Evolutionary conservation across 202 grass and related monocot species (phyloP).

Genomic region (Panicum virgatum): DNA sequence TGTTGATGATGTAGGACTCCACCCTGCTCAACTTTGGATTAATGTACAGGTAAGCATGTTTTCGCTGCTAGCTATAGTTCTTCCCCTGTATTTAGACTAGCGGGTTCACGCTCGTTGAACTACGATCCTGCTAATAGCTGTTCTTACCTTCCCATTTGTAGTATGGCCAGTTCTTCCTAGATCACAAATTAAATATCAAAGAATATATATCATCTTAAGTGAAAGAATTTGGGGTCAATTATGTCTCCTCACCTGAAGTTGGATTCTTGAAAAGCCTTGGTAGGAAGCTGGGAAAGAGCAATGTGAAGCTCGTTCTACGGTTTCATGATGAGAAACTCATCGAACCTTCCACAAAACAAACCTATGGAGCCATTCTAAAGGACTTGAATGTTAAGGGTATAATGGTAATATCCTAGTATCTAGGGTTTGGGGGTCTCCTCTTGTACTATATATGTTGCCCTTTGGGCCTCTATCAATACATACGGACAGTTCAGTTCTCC

Average conservation of each 20-base stretch:
- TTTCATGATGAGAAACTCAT: conserved; percentile 48
- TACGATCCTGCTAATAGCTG: not conserved
- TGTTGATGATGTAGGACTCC: conserved; percentile 67
- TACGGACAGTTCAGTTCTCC: too few relatives aligned
- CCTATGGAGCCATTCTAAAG: conserved; percentile 65
- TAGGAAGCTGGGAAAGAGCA: conserved; percentile 50
- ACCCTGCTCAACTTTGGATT: conserved; percentile 66
- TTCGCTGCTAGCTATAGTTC: not conserved
- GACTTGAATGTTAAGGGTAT: too few relatives aligned
- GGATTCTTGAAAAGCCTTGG: conserved; percentile 71
- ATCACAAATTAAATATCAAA: conserved; percentile 55
- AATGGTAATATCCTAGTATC: too few relatives aligned
- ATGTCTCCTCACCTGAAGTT: conserved; percentile 87
- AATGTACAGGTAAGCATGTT: conserved; percentile 81
- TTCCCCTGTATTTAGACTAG: not conserved
- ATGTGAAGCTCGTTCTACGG: conserved; percentile 68
- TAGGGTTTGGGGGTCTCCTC: too few relatives aligned
- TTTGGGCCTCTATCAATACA: too few relatives aligned
- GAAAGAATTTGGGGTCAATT: conserved; percentile 44
- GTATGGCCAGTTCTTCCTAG: conserved; percentile 49
- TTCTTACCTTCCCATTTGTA: not conserved
- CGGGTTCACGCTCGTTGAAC: not conserved
- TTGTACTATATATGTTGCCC: too few relatives aligned
- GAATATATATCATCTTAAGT: conserved; percentile 54
- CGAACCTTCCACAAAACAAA: conserved; percentile 63